These are phyloP conservation scores for Taiozyma onychis DNA, from an alignment of 1,139 yeast genomes.

Conservation along the genomic window DNA sequence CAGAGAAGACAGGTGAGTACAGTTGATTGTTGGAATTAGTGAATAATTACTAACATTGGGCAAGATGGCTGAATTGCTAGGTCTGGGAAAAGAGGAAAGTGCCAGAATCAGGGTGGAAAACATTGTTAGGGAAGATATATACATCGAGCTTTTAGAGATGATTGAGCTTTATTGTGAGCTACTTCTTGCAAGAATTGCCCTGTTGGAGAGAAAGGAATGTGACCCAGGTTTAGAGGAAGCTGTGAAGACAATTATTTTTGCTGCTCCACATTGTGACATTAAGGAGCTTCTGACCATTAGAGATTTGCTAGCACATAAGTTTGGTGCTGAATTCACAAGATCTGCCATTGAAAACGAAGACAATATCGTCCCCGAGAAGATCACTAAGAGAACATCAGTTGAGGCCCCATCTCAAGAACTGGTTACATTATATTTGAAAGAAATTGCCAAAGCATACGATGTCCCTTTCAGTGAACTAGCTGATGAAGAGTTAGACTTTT, in stretches of 20 bases:
- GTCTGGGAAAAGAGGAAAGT: conserved; percentile 71
- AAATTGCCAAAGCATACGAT: conserved; percentile 75
- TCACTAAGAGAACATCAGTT: conserved; percentile 55
- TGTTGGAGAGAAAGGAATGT: conserved; percentile 43
- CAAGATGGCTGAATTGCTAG: conserved; percentile 63
- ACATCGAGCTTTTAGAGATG: conserved; percentile 74
- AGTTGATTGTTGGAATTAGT: neutral
- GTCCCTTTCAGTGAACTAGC: conserved; percentile 64
- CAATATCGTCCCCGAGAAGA: conserved; percentile 57
- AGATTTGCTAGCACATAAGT: conserved; percentile 57
- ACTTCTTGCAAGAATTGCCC: conserved; percentile 64
- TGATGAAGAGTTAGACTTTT: conserved; percentile 29
- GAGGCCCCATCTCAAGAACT: conserved; percentile 64
- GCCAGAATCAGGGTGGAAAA: conserved; percentile 85
- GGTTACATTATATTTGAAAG: conserved; percentile 66
- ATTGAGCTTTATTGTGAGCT: conserved; percentile 83
- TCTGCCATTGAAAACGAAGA: conserved; percentile 56
- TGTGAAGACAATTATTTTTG: conserved; percentile 60
- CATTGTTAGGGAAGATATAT: conserved; percentile 78
- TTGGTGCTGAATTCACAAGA: conserved; percentile 60
- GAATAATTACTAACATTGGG: neutral
- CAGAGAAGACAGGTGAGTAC: conserved; percentile 51
- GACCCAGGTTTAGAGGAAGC: conserved; percentile 73
- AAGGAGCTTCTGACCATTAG: conserved; percentile 61
- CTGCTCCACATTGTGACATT: conserved; percentile 70